These are phyloP conservation scores for Amanita thiersii DNA, from an alignment of 768 basidiomycete genomes.

Conservation along the genomic window DNA sequence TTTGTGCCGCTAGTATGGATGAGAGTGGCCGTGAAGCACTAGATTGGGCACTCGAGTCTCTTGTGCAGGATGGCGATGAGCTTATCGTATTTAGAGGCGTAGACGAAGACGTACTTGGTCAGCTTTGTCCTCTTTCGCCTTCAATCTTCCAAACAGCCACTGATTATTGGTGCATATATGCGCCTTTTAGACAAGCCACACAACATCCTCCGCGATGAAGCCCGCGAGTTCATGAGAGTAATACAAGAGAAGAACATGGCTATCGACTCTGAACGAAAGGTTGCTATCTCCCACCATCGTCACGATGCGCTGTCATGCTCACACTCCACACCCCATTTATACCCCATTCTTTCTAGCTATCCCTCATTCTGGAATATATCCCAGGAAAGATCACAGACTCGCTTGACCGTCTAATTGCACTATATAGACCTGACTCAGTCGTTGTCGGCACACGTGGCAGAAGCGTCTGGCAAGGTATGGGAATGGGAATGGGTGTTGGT, in stretches of 20 bases:
- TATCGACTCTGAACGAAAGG: conserved; percentile 71
- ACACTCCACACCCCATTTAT: too few relatives aligned
- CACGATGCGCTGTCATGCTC: not conserved
- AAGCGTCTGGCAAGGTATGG: conserved; percentile 31
- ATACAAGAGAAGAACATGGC: conserved; percentile 80
- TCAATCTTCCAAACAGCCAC: too few relatives aligned
- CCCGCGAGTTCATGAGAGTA: conserved; percentile 67
- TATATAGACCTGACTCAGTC: conserved; percentile 87
- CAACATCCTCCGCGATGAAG: conserved; percentile 74
- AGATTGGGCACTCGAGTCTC: conserved; percentile 83
- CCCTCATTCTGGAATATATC: conserved; percentile 89
- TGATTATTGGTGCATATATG: too few relatives aligned
- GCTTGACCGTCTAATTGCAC: conserved; percentile 85
- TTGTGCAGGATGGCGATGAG: conserved; percentile 88
- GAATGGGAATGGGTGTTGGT: conserved; percentile 31
- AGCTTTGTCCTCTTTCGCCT: conserved; percentile 16
- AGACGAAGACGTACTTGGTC: conserved; percentile 79
- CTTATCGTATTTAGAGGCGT: conserved; percentile 87
- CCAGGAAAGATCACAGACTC: conserved; percentile 86
- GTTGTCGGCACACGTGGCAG: conserved; percentile 88
- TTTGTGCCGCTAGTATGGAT: conserved; percentile 83
- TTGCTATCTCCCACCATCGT: conserved; percentile 20
- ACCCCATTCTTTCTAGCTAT: conserved; percentile 45
- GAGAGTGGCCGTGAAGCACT: conserved; percentile 85
- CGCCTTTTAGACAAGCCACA: conserved; percentile 59